Evolutionary conservation across 1,284 basidiomycete species (phyloP).

Genomic region (Naganishia liquefaciens): DNA sequence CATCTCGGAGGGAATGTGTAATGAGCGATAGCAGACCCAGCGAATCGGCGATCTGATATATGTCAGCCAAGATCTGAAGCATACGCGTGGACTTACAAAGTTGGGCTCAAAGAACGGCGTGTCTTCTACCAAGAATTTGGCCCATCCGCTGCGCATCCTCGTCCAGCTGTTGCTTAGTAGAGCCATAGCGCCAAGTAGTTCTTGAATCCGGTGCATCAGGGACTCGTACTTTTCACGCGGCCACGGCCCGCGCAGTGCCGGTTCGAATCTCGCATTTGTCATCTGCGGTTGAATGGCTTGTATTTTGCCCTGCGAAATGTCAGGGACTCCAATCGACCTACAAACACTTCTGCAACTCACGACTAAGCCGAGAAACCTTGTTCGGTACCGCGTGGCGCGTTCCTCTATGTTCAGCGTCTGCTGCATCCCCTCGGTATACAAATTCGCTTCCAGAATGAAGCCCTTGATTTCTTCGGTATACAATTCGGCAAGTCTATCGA

Average conservation of each 20-base stretch:
- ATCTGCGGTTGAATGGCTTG: slow-evolving; percentile 42
- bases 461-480: slow-evolving; percentile 46
- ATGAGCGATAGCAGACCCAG: slow-evolving; percentile 47
- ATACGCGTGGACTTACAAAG: slow-evolving; percentile 41
- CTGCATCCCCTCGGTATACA: slow-evolving; percentile 13
- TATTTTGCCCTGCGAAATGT: slow-evolving; percentile 37
- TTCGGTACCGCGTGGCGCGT: slow-evolving; percentile 19
- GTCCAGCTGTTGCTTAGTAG: slow-evolving; percentile 44
- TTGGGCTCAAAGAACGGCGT: slow-evolving; percentile 47
- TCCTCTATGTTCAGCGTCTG: slow-evolving; percentile 23
- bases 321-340: background rate
- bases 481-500: slow-evolving; percentile 45
- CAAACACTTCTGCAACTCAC: background rate
- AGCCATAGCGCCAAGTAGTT: slow-evolving; percentile 43
- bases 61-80: background rate
- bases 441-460: slow-evolving; percentile 44
- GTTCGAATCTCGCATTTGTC: slow-evolving; percentile 42
- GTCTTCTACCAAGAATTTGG: slow-evolving; percentile 37
- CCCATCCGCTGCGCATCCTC: slow-evolving; percentile 42
- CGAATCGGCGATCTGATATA: slow-evolving; percentile 46
- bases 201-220: slow-evolving; percentile 39
- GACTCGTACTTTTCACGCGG: slow-evolving; percentile 45
- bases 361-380: slow-evolving; percentile 20
- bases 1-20: slow-evolving; percentile 43
- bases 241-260: slow-evolving; percentile 50